Evolutionary conservation across 306 rosid genomes (phyloP), one percentile per base, ranked within the genome.

Genomic region (Arachis stenosperma): DNA sequence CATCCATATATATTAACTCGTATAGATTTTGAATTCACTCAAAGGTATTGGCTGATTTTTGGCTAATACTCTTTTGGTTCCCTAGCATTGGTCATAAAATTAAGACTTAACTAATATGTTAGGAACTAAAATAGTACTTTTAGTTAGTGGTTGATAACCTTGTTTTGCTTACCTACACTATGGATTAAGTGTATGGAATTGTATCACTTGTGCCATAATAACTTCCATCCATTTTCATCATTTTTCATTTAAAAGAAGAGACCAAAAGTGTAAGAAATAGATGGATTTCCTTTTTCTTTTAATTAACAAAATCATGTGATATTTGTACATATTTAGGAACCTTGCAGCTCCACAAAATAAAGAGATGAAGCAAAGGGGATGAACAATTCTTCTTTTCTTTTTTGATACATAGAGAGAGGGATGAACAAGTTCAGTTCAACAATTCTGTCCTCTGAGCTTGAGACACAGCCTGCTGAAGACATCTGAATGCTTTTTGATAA

Each of bases 401-500:
- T 33, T 2, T 33, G 3, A 33, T 2, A 33, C 4, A 33, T 4
- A 33, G 3, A 33, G 37, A 33, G 37, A 33, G 54, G 56, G 41
- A 62, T 52, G 17, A 63, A 65, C 75, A 44, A 46, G 42, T 78
- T 29, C 2, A 57, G 27, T 9, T 15, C n/a, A 4, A 30, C 11
- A 57, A 27, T 5, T 37, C 27, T 57, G 17, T 59, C 57, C 42
- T 58, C 56, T 74, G 66, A 62, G 78, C 74, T 67, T 57, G 64
- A 65, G 84, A 78, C 40, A 83, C 30, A 47, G 76, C 85, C 44
- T 77, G 71, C 66, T 75, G 79, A 40, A 88, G 75, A 78, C 52
- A 55, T 53, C 75, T 81, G 75, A 79, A 61, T 46, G 88, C 77
- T 60, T 79, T 88, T 76, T 74, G 74, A 77, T 76, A 71, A 51